A percentile compares a stretch with the other conserved stretches of the same genome.
Conservation (phyloP, 805 yeast species). For the Cyberlindnera galapagoensis region DNA sequence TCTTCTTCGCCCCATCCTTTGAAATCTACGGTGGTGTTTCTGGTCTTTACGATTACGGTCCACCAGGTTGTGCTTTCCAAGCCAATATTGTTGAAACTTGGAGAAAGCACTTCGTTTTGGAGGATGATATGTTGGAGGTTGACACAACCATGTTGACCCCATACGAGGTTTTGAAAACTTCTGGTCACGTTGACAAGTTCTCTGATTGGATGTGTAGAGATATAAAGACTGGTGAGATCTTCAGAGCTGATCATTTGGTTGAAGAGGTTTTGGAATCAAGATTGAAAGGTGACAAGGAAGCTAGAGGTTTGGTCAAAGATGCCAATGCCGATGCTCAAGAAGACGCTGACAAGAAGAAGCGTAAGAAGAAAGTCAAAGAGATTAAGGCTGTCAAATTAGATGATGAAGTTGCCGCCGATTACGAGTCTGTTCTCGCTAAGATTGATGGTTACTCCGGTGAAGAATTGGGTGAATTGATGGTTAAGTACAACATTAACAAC, state of each 20-base stretch:
- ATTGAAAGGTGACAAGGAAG: slow-evolving; percentile 94
- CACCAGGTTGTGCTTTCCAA: slow-evolving; percentile 98
- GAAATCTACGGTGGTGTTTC: slow-evolving; percentile 98
- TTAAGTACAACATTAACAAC: slow-evolving; percentile 75
- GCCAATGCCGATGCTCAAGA: slow-evolving; percentile 55
- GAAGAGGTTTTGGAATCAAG: slow-evolving; percentile 97
- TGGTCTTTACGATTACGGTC: slow-evolving; percentile 97
- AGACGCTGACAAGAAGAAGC: slow-evolving; percentile 82
- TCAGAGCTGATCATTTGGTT: slow-evolving; percentile 96
- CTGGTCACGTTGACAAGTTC: slow-evolving; percentile 98
- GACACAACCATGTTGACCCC: slow-evolving; percentile 98
- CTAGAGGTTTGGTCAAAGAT: slow-evolving; percentile 67
- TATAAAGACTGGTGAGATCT: slow-evolving; percentile 92
- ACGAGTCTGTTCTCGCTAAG: slow-evolving; percentile 81
- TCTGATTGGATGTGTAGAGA: slow-evolving; percentile 99
- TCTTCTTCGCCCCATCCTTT: slow-evolving; percentile 95
- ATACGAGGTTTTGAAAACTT: slow-evolving; percentile 93
- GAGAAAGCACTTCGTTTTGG: slow-evolving; percentile 96
- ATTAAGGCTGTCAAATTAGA: slow-evolving; percentile 83
- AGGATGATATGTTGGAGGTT: slow-evolving; percentile 98
- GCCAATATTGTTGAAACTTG: slow-evolving; percentile 91
- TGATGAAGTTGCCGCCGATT: slow-evolving; percentile 71
- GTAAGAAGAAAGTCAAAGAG: slow-evolving; percentile 94
- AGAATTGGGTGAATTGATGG: slow-evolving; percentile 84
- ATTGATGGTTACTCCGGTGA: slow-evolving; percentile 95